Base-by-base conservation (phyloP, 352 stramenopile genomes). In the Phytophthora pluvialis region DNA sequence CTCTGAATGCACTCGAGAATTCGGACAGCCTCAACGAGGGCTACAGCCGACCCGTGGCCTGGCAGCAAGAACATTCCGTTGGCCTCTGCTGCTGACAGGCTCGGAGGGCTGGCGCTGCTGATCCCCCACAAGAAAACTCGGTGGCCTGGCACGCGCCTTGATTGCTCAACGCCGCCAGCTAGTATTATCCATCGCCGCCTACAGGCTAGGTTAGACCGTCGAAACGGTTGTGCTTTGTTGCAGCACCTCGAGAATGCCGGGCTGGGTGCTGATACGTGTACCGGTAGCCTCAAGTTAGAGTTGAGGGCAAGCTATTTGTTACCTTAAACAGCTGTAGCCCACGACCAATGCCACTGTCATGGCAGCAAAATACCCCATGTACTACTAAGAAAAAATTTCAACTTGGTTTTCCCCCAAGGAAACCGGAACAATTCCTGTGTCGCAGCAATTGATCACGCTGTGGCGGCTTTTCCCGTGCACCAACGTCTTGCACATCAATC, bases 91-190 rank as follows among this genome's bases (percentile, higher is more conserved):
- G 13, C 16, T 29, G 26, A 36, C 11, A 9, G 25, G n/a, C 16
- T 28, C n/a, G 15, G 16, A 40, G 4, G 21, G 21, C 21, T 2
- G 21, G 21, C 21, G 21, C 21, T 21, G 2, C 21, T 21, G 21
- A 21, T 21, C 28, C 2, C 32, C 28, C 56, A 64, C 56, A 64
- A 64, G 56, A 64, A 64, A 50, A 49, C 28, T 16, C n/a, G 44
- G 16, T 44, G 45, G 6, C 21, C 39, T 40, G n/a, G n/a, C n/a
- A n/a, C n/a, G n/a, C n/a, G n/a, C n/a, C n/a, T n/a, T n/a, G 55
- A 43, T 48, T 62, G 42, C 54, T 54, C 54, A 56, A 5, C 16
- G 32, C 5, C 16, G 12, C n/a, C 21, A 63, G 44, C 44, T 47
- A 63, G 13, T 26, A 43, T 55, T 44, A 63, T n/a, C 44, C 44